A percentile compares a stretch with the other conserved stretches of the same genome.
These are phyloP conservation scores for Trametes sp. DNA, from an alignment of 1,284 basidiomycete species.

Conservation along the genomic window DNA sequence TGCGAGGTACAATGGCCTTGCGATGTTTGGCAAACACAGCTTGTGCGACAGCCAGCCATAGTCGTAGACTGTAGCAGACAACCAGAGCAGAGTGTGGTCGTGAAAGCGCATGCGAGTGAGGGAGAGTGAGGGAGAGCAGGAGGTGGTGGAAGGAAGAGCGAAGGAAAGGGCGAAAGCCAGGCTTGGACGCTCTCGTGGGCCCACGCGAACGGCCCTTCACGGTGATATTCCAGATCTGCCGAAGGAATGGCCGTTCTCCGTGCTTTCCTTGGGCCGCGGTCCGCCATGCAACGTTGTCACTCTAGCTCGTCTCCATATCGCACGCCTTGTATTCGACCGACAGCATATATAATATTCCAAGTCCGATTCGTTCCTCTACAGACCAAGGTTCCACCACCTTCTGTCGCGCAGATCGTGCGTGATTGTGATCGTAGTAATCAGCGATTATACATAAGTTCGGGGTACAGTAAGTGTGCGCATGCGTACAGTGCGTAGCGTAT, in stretches of 20 bases:
- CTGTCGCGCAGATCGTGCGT: neutral
- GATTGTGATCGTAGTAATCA: too few relatives aligned
- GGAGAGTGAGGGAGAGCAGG: constrained; percentile 15
- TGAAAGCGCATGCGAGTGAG: constrained; percentile 19
- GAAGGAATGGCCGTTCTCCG: constrained; percentile 18
- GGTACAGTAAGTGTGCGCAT: too few relatives aligned
- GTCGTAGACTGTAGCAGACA: neutral
- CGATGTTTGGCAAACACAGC: constrained; percentile 27
- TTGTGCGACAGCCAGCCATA: neutral
- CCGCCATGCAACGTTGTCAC: constrained; percentile 15
- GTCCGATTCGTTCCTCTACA: neutral
- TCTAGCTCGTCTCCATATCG: neutral
- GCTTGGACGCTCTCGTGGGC: constrained; percentile 31
- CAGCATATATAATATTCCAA: neutral
- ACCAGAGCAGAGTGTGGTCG: neutral
- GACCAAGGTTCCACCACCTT: neutral
- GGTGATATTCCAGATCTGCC: constrained; percentile 39
- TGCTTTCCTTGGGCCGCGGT: constrained; percentile 25
- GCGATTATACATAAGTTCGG: too few relatives aligned
- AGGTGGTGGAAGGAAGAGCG: constrained; percentile 32
- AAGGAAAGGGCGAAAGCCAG: constrained; percentile 30
- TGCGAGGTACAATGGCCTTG: constrained; percentile 14
- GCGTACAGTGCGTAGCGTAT: too few relatives aligned
- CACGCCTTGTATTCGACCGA: neutral
- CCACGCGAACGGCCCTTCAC: constrained; percentile 44